Base-by-base conservation (phyloP, 2,329 filamentous ascomycete species). In the Cladosporium sp. region DNA sequence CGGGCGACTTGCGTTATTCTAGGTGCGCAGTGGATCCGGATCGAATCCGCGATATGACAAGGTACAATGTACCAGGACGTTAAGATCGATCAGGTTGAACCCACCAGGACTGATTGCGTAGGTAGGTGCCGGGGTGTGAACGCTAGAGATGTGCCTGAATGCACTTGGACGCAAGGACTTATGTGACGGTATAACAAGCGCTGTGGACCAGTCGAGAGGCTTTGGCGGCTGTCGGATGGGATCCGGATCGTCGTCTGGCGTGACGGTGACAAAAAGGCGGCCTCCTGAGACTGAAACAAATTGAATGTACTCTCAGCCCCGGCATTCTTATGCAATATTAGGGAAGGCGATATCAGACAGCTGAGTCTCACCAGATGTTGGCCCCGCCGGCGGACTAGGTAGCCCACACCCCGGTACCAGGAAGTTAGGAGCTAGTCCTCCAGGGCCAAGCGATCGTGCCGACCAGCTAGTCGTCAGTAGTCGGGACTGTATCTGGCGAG, bases 311-410 rank as follows among this genome's bases (percentile, higher is more conserved):
- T 54, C 30, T 39, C 32, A 62, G 48, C 59, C 48, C 56, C 59
- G 59, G 59, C 46, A 30, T 36, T 39, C 49, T 49, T 39, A 62
- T 62, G 59, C 59, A 62, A 62, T 62, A 62, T 32, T 53, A 62
- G 59, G 59, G 59, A 62, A 62, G 48, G 25, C 34, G 48, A 36
- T 62, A 62, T 62, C 48, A 62, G 59, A 62, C 59, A 62, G 59
- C 30, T 62, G 46, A 53, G 59, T 62, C 59, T 62, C 59, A 62
- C 59, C 59, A 62, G 59, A 62, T 30, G 32, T 53, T 62, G 48
- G 59, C 43, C 48, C 59, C 28, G 48, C 46, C 32, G 30, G 32
- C 30, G n/a, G 59, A 53, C 48, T 43, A 62, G 48, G 48, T 54
- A 30, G 32, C 28, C 59, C n/a, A 61, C 59, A 62, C 59, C 46